Conservation (phyloP, 169 alveolate species). For the Eimeria necatrix region DNA sequence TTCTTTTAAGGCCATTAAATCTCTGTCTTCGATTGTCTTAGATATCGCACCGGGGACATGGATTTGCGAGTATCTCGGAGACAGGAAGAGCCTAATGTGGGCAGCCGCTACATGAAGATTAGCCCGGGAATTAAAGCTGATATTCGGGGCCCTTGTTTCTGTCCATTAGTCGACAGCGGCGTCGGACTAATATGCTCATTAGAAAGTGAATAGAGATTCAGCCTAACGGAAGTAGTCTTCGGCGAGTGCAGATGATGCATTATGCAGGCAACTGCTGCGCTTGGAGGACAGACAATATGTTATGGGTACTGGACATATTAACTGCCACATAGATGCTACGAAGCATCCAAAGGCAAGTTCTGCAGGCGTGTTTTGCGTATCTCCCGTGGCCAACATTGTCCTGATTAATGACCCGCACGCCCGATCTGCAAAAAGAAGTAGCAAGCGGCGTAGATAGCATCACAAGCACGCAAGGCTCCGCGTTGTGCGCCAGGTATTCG, state of each 20-base stretch:
- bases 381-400: no score
- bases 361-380: no score
- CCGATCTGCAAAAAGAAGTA: no score
- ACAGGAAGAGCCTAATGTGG: slow-evolving; percentile 53
- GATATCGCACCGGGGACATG: slow-evolving; percentile 39
- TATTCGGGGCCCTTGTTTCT: no score
- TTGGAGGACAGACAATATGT: slow-evolving; percentile 62
- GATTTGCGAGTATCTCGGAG: slow-evolving; percentile 64
- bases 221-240: no score
- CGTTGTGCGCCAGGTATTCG: not conserved
- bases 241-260: not conserved
- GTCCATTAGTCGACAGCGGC: no score
- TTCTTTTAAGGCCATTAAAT: not conserved
- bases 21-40: not conserved
- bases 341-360: slow-evolving; percentile 42
- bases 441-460: no score
- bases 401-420: no score
- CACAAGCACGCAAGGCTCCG: not conserved
- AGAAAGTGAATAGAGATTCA: no score
- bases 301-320: slow-evolving; percentile 57
- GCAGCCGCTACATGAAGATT: not conserved
- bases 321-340: slow-evolving; percentile 72
- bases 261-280: slow-evolving; percentile 41
- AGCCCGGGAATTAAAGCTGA: not conserved
- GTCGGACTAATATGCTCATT: no score